Percentiles rank a stretch among this genome's conserved stretches.
These are phyloP conservation scores for Aureobasidium sp. DNA, from an alignment of 2,329 filamentous ascomycete genomes.

Conservation along the genomic window DNA sequence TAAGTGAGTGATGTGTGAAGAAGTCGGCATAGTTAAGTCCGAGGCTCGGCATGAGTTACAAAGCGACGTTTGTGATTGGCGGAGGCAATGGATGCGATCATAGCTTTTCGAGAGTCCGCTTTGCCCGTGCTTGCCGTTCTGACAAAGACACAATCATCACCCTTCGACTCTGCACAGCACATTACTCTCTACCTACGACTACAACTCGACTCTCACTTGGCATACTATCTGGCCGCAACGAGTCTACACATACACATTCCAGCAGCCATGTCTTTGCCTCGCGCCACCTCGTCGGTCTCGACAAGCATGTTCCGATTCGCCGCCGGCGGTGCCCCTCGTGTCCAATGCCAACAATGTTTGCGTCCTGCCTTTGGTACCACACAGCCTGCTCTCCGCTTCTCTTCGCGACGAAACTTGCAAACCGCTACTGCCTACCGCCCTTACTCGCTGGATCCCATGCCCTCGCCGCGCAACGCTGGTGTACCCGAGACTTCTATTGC, in stretches of 20 bases:
- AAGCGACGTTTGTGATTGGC: background rate
- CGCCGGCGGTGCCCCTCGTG: conserved; percentile 20
- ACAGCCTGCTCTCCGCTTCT: conserved; percentile 25
- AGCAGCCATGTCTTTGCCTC: conserved; percentile 21
- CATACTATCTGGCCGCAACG: background rate
- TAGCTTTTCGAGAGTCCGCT: background rate
- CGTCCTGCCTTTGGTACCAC: conserved; percentile 23
- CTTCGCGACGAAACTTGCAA: conserved; percentile 53
- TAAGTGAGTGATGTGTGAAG: background rate
- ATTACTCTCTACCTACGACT: background rate
- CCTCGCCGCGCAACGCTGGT: conserved; percentile 50
- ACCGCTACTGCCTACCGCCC: conserved; percentile 58
- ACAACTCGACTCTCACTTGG: background rate
- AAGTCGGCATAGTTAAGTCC: background rate
- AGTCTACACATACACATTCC: background rate
- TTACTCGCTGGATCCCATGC: conserved; percentile 49
- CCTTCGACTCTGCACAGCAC: background rate
- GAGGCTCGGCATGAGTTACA: background rate
- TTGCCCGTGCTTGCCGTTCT: background rate
- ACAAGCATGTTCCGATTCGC: conserved; percentile 28
- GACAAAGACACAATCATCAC: conserved; percentile 10
- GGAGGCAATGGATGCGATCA: background rate
- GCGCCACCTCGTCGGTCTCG: background rate
- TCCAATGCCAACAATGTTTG: conserved; percentile 37
- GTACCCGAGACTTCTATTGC: conserved; percentile 55